Evolutionary conservation across 2,329 filamentous ascomycete genomes (phyloP).

Genomic region (Penicillium sp.): DNA sequence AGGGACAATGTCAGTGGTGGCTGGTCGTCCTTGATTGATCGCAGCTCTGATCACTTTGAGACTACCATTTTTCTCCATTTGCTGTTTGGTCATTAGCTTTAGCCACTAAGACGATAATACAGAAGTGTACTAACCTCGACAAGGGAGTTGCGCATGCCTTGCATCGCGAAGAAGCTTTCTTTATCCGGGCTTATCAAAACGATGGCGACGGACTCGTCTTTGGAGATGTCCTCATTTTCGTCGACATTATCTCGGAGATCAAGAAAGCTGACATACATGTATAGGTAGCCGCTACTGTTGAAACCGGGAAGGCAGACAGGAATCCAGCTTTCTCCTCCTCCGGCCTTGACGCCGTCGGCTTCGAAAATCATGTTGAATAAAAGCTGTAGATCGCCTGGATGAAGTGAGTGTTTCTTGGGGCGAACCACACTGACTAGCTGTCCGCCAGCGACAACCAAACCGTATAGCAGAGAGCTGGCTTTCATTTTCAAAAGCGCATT

Average conservation of each 20-base stretch:
- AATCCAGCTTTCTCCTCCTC: conserved; percentile 96
- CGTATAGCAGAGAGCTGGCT: conserved; percentile 79
- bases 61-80: conserved; percentile 72
- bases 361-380: conserved; percentile 99
- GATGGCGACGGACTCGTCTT: conserved; percentile 77
- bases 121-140: conserved; percentile 48
- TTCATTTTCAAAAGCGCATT: conserved; percentile 78
- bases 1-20: conserved; percentile 71
- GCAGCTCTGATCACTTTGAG: conserved; percentile 72
- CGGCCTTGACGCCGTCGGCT: conserved; percentile 84
- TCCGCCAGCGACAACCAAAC: conserved; percentile 87
- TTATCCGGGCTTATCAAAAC: conserved; percentile 90
- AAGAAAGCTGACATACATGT: conserved; percentile 99
- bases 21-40: conserved; percentile 67
- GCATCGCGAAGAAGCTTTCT: conserved; percentile 87
- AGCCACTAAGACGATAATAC: background rate
- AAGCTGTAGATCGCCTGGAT: conserved; percentile 90
- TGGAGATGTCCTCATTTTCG: conserved; percentile 42
- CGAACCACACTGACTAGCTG: conserved; percentile 91
- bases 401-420: conserved; percentile 90
- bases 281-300: conserved; percentile 93
- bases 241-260: conserved; percentile 56
- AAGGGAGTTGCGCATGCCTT: conserved; percentile 65
- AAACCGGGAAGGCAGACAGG: conserved; percentile 93
- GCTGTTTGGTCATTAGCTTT: conserved; percentile 44